phyloP scores from a whole-genome alignment of 768 basidiomycete genomes.

The Nidularia sp. region DNA sequence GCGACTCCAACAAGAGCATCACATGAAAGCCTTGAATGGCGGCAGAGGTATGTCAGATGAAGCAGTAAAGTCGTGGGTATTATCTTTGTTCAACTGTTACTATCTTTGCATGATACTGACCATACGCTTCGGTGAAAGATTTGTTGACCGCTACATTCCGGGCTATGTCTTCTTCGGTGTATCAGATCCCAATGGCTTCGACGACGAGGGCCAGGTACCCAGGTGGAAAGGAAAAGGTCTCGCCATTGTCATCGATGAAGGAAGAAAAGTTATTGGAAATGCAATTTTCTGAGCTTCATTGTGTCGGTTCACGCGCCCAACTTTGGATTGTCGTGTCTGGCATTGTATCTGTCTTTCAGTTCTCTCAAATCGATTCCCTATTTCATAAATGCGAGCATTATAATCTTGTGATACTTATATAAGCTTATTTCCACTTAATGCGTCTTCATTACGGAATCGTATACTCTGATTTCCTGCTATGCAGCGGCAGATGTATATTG shows the following conservation, averaged over 20 bases:
- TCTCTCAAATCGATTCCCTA: too few relatives aligned
- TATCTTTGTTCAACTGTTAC: slow-evolving; percentile 6
- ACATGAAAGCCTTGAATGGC: slow-evolving; percentile 83
- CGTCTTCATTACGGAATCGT: too few relatives aligned
- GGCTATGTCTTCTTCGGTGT: slow-evolving; percentile 86
- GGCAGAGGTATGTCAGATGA: slow-evolving; percentile 87
- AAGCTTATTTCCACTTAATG: too few relatives aligned
- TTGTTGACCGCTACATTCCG: slow-evolving; percentile 91
- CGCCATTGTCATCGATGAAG: slow-evolving; percentile 48
- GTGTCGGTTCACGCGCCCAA: too few relatives aligned
- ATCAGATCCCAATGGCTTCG: slow-evolving; percentile 14
- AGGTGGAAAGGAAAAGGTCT: slow-evolving; percentile 42
- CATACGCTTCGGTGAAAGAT: slow-evolving; percentile 35
- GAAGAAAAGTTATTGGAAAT: slow-evolving; percentile 38
- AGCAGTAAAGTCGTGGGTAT: slow-evolving; percentile 58
- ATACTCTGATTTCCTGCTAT: too few relatives aligned
- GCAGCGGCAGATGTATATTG: too few relatives aligned
- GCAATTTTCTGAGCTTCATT: too few relatives aligned
- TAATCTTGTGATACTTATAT: too few relatives aligned
- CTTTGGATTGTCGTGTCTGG: too few relatives aligned
- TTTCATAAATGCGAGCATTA: too few relatives aligned
- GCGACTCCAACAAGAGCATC: slow-evolving; percentile 86
- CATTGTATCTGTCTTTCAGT: too few relatives aligned
- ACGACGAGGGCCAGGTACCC: slow-evolving; percentile 7
- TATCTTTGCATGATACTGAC: not conserved